A percentile compares a stretch with the other conserved stretches of the same genome.
These are phyloP conservation scores for Antrodiella citrinella DNA, from an alignment of 768 basidiomycete species.

Conservation along the genomic window DNA sequence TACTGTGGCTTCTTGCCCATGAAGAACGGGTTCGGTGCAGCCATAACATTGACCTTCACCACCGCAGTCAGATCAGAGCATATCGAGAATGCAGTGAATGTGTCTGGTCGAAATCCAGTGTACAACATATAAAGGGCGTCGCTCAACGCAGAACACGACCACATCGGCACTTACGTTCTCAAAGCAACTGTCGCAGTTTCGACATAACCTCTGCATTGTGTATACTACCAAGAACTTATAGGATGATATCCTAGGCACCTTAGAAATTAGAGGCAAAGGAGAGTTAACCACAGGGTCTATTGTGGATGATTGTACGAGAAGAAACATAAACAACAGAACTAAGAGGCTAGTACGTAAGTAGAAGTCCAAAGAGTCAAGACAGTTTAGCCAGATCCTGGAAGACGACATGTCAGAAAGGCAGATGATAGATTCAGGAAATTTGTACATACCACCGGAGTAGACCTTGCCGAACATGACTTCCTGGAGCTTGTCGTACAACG, in stretches of 20 bases:
- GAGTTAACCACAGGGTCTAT: slow-evolving; percentile 28
- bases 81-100: too few species aligned
- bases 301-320: slow-evolving; percentile 20
- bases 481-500: slow-evolving; percentile 98
- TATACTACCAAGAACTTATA: slow-evolving; percentile 14
- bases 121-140: too few species aligned
- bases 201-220: slow-evolving; percentile 7
- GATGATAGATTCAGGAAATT: neutral
- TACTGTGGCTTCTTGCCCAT: neutral
- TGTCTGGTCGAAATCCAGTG: too few species aligned
- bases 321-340: slow-evolving; percentile 23
- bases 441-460: slow-evolving; percentile 74
- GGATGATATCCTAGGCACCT: slow-evolving; percentile 11
- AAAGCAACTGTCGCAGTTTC: neutral
- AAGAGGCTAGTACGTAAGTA: slow-evolving; percentile 22
- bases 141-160: too few species aligned
- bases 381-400: slow-evolving; percentile 32
- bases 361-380: slow-evolving; percentile 14
- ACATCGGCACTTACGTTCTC: too few species aligned
- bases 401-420: neutral
- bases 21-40: neutral
- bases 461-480: slow-evolving; percentile 97
- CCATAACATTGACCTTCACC: too few species aligned
- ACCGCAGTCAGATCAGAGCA: too few species aligned
- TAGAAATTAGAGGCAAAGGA: slow-evolving; percentile 14